Percentiles rank a stretch among this genome's conserved stretches.
phyloP scores from a whole-genome alignment of 371 early-diverging fungal genomes.

The Mucor circinelloides region DNA sequence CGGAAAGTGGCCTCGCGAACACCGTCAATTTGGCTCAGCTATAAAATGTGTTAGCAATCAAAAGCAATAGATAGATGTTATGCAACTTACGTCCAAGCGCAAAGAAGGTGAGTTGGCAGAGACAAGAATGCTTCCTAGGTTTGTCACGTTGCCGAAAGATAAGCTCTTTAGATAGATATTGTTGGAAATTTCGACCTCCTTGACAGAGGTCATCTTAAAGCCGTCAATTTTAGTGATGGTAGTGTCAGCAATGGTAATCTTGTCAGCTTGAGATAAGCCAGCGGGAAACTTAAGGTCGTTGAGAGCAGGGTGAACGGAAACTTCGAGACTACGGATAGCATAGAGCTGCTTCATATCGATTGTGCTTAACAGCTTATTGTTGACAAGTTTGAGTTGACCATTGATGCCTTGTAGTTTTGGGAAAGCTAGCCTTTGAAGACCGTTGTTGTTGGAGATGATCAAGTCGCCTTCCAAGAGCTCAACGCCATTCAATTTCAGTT shows the following conservation, averaged over 20 bases:
- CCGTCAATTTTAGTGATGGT: slow-evolving; percentile 48
- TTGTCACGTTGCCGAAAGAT: slow-evolving; percentile 31
- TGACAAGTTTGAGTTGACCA: slow-evolving; percentile 42
- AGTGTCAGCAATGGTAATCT: slow-evolving; percentile 44
- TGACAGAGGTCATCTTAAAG: slow-evolving; percentile 28
- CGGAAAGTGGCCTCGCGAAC: slow-evolving; percentile 33
- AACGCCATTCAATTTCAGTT: slow-evolving; percentile 34
- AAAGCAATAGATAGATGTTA: neutral
- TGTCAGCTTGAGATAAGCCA: slow-evolving; percentile 38
- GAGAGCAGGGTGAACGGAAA: slow-evolving; percentile 48
- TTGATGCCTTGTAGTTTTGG: slow-evolving; percentile 46
- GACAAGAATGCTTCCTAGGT: slow-evolving; percentile 34
- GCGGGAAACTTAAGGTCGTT: slow-evolving; percentile 41
- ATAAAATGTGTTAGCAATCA: neutral
- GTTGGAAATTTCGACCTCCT: slow-evolving; percentile 48
- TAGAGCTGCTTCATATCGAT: slow-evolving; percentile 40
- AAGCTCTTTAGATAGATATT: slow-evolving; percentile 52
- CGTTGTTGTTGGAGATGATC: slow-evolving; percentile 41
- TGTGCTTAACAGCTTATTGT: slow-evolving; percentile 42
- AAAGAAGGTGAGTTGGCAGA: slow-evolving; percentile 50
- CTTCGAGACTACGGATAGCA: slow-evolving; percentile 33
- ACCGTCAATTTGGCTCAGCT: slow-evolving; percentile 32
- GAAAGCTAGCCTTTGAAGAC: slow-evolving; percentile 33
- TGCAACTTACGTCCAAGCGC: slow-evolving; percentile 37
- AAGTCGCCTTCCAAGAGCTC: slow-evolving; percentile 46